Percentiles rank a stretch among this genome's conserved stretches.
phyloP scores from a whole-genome alignment of 106 monocot genomes.

The Dioscorea dumetorum region DNA sequence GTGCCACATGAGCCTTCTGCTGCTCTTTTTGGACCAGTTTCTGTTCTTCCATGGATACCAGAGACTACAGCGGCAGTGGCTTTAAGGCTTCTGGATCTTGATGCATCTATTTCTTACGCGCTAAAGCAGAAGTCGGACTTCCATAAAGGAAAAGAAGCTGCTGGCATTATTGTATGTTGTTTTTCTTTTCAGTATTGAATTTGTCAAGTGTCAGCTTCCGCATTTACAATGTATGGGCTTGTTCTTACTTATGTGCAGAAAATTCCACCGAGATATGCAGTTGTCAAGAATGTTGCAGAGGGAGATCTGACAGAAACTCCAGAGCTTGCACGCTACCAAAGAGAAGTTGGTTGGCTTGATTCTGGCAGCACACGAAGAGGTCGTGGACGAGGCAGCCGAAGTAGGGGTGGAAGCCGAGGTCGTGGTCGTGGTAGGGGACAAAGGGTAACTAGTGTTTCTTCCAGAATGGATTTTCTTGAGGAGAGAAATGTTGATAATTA shows the following conservation, averaged over 20 bases:
- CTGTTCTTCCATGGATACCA: slow-evolving; percentile 85
- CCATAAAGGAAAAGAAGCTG: slow-evolving; percentile 35
- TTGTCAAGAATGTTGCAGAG: slow-evolving; percentile 40
- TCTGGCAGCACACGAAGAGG: slow-evolving; percentile 31
- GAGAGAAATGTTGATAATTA: slow-evolving; percentile 13
- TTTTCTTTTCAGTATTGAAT: not conserved
- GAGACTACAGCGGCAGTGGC: slow-evolving; percentile 64
- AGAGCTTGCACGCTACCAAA: slow-evolving; percentile 27
- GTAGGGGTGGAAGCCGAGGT: slow-evolving; percentile 43
- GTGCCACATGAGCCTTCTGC: slow-evolving; percentile 10
- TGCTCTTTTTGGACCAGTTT: slow-evolving; percentile 34
- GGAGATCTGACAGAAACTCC: slow-evolving; percentile 21
- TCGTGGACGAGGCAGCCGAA: slow-evolving; percentile 58
- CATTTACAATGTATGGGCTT: not conserved
- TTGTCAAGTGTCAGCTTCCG: not conserved
- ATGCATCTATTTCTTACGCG: slow-evolving; percentile 69
- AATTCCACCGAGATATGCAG: slow-evolving; percentile 39
- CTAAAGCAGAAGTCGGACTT: slow-evolving; percentile 53
- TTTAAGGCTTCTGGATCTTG: slow-evolving; percentile 79
- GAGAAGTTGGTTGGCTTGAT: slow-evolving; percentile 49
- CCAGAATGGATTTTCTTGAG: slow-evolving; percentile 15
- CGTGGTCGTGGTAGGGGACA: slow-evolving; percentile 46
- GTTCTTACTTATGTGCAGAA: slow-evolving; percentile 33
- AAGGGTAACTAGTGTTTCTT: slow-evolving; percentile 14
- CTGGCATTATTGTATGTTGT: slow-evolving; percentile 52